A percentile compares a stretch with the other conserved stretches of the same genome.
phyloP scores from a whole-genome alignment of 169 alveolate genomes.

The Cystoisospora suis region DNA sequence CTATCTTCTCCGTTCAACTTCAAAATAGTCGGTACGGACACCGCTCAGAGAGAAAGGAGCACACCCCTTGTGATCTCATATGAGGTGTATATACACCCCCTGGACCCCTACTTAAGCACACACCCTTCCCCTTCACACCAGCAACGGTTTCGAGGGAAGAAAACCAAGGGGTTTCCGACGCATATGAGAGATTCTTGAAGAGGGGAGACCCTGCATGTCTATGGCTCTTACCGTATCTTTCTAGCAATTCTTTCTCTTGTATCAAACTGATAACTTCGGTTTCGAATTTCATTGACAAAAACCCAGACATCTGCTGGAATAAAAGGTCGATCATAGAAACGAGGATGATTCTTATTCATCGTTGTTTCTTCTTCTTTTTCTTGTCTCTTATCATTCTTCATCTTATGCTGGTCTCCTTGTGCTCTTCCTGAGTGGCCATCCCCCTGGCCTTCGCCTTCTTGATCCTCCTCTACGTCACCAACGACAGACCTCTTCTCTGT shows the following conservation, averaged over 20 bases:
- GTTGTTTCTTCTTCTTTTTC: background rate
- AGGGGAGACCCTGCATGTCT: too few relatives aligned
- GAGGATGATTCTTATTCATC: too few relatives aligned
- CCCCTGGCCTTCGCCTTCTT: background rate
- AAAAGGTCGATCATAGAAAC: background rate
- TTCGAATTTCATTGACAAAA: constrained; percentile 17
- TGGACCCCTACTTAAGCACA: too few relatives aligned
- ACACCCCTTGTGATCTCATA: too few relatives aligned
- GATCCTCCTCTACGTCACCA: background rate
- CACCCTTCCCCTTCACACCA: too few relatives aligned
- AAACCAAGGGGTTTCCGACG: too few relatives aligned
- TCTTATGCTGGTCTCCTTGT: background rate
- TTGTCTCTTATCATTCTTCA: background rate
- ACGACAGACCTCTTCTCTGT: background rate
- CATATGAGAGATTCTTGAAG: too few relatives aligned
- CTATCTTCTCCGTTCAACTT: too few relatives aligned
- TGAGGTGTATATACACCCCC: too few relatives aligned
- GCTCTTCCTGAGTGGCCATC: background rate
- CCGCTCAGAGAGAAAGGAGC: too few relatives aligned
- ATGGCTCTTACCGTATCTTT: background rate
- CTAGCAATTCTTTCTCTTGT: background rate
- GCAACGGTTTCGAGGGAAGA: too few relatives aligned
- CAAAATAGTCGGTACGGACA: too few relatives aligned
- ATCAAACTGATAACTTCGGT: background rate
- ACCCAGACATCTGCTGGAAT: background rate